Base-by-base conservation (phyloP, 305 asterid species). In the Striga hermonthica region DNA sequence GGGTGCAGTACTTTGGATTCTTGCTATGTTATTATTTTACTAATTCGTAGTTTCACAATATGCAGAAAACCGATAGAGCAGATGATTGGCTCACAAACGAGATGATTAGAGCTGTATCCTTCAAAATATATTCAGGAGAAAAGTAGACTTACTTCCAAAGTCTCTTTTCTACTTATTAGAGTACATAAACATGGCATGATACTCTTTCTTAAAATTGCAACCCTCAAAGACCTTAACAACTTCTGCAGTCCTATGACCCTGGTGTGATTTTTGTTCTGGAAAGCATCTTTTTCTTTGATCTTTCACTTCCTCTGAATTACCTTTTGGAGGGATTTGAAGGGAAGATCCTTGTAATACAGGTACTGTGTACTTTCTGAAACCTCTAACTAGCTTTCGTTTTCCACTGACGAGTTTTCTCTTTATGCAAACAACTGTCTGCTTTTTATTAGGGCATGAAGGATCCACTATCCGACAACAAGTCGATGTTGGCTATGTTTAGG, bases 91-190 rank as follows among this genome's bases (percentile, higher is more conserved):
- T 91, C 64, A 66, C 80, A 56, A 60, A 73, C 65, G 94, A 84
- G 77, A 91, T 91, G 98, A 76, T 83, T 62, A 87, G 98, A 88
- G 88, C 98, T 39, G 98, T 91, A 91, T 91, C 98, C 98, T 88
- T 72, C 8, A 34, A 56, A 14, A 28, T 22, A 67, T 59, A 50
- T 62, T 22, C 4, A 9, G 58, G 59, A 22, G 9, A 6, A 28
- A 40, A 9, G 71, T 41, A 41, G 16, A 0, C 7, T 41, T 41
- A 41, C 49, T 16, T 65, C 54, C 36, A 9, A 50, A 38, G 4
- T 67, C 60, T 34, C 45, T 14, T 76, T 39, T 13, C 64, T 34
- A 55, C 69, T 39, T 14, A 9, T 41, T 60, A 5, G 28, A 40
- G 4, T 35, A 47, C n/a, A 12, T 38, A 44, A 7, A 40, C 28